Base-by-base conservation (phyloP, 2,329 filamentous ascomycete species). In the Penicillium italicum region DNA sequence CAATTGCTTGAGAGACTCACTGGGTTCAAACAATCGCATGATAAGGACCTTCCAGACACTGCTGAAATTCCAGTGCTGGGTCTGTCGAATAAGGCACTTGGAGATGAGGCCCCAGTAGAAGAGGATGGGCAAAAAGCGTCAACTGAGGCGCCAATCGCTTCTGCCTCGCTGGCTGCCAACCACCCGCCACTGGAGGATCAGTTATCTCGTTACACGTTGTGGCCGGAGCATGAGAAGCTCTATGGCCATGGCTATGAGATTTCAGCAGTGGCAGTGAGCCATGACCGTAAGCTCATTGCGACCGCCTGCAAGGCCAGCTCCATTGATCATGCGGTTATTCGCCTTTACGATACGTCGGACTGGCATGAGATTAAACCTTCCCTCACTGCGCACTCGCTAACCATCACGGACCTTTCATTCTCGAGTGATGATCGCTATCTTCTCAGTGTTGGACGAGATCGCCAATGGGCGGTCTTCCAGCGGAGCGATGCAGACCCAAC, bases 161-260 rank as follows among this genome's bases (percentile, higher is more conserved):
- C 55, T 36, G 49, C 64, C 30, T 59, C 67, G 22, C 57, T 91
- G 8, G 82, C 87, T 41, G 80, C 88, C 50, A 75, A 84, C 40
- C 85, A 89, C 61, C 92, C 94, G 11, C 93, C 94, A 0, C 82
- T 91, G 34, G 94, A 99, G 73, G 94, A 97, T 72, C 87, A 90
- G 52, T 84, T 99, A 2, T 88, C 91, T 24, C 86, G 92, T 9
- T 87, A 95, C 72, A 96, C 94, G 0, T 84, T 99, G 31, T 99
- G 92, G 91, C 94, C 94, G 3, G 94, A 99, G 71, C 85, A 85
- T 7, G 94, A 99, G 73, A 99, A 99, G 77, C 82, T 99, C 1
- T 99, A 99, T 74, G 94, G 94, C 1, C 94, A 99, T 74, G 94
- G 94, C 30, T 97, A 97, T 75, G 94, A 99, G 74, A 93, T 99